Conservation (phyloP, 768 basidiomycete genomes). For the Xerocomellus dryophilus region DNA sequence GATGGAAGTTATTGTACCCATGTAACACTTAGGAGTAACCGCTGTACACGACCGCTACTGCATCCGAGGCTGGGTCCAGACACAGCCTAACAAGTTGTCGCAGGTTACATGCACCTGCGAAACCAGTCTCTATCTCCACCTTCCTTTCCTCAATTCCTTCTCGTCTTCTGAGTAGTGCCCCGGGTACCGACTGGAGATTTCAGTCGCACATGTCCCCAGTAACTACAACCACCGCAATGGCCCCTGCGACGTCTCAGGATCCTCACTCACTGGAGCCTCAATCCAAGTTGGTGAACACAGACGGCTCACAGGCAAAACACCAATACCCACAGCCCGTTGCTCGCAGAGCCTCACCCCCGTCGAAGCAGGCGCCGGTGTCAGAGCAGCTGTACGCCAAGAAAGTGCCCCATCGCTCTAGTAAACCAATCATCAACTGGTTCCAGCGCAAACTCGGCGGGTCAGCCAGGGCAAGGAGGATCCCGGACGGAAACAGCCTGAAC, state of each 20-base stretch:
- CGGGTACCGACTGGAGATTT: neutral
- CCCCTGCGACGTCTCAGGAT: slow-evolving; percentile 13
- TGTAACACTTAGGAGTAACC: neutral
- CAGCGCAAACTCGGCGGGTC: slow-evolving; percentile 81
- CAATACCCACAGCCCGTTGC: slow-evolving; percentile 15
- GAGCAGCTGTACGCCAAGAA: slow-evolving; percentile 53
- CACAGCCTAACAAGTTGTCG: slow-evolving; percentile 4
- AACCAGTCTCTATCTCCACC: neutral
- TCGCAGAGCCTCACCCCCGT: slow-evolving; percentile 18
- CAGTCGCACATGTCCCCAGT: slow-evolving; percentile 16
- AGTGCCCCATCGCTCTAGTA: slow-evolving; percentile 64
- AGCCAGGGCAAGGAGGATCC: slow-evolving; percentile 51
- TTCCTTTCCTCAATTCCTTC: neutral
- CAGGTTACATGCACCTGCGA: slow-evolving; percentile 1
- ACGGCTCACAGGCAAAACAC: slow-evolving; percentile 12
- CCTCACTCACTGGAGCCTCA: slow-evolving; percentile 13
- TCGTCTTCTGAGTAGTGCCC: neutral
- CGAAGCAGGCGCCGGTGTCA: slow-evolving; percentile 26
- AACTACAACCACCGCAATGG: slow-evolving; percentile 11
- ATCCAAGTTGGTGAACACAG: slow-evolving; percentile 9
- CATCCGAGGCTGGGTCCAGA: slow-evolving; percentile 14
- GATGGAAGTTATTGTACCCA: neutral
- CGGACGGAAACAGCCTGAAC: slow-evolving; percentile 29
- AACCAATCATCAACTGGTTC: slow-evolving; percentile 88
- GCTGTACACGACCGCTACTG: no score